Percentiles rank a stretch among this genome's conserved stretches.
phyloP scores from a whole-genome alignment of 2,329 filamentous ascomycete species.

The Sclerotinia minor region DNA sequence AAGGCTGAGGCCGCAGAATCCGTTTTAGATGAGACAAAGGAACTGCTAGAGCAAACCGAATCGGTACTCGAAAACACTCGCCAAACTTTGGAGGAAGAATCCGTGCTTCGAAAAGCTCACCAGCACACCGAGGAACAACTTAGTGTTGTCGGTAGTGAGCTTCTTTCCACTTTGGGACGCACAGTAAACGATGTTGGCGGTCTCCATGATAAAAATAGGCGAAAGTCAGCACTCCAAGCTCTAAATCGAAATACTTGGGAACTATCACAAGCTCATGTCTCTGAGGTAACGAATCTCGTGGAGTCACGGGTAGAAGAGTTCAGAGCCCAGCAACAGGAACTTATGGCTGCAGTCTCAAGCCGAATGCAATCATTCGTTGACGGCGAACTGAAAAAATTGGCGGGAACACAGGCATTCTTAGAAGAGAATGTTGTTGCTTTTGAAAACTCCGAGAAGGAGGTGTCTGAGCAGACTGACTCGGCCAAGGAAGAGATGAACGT shows the following conservation, averaged over 20 bases:
- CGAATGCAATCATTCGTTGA: slow-evolving; percentile 77
- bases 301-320: slow-evolving; percentile 75
- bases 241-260: slow-evolving; percentile 79
- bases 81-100: slow-evolving; percentile 76
- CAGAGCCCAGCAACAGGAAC: slow-evolving; percentile 67
- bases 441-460: slow-evolving; percentile 63
- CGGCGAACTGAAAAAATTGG: slow-evolving; percentile 71
- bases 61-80: slow-evolving; percentile 76
- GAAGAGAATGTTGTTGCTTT: slow-evolving; percentile 69
- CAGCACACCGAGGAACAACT: slow-evolving; percentile 80
- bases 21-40: slow-evolving; percentile 75
- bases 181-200: slow-evolving; percentile 80
- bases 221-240: slow-evolving; percentile 80
- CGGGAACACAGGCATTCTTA: slow-evolving; percentile 68
- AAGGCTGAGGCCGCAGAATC: slow-evolving; percentile 77
- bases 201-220: slow-evolving; percentile 80
- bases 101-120: slow-evolving; percentile 76
- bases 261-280: slow-evolving; percentile 71
- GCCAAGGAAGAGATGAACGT: slow-evolving; percentile 85
- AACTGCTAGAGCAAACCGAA: slow-evolving; percentile 83
- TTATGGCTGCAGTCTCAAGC: slow-evolving; percentile 66
- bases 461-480: slow-evolving; percentile 65
- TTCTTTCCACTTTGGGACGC: slow-evolving; percentile 74
- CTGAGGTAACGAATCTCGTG: slow-evolving; percentile 73
- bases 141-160: slow-evolving; percentile 67